These are phyloP conservation scores for Lasiodiplodia gonubiensis DNA, from an alignment of 2,329 filamentous ascomycete species.

Conservation along the genomic window DNA sequence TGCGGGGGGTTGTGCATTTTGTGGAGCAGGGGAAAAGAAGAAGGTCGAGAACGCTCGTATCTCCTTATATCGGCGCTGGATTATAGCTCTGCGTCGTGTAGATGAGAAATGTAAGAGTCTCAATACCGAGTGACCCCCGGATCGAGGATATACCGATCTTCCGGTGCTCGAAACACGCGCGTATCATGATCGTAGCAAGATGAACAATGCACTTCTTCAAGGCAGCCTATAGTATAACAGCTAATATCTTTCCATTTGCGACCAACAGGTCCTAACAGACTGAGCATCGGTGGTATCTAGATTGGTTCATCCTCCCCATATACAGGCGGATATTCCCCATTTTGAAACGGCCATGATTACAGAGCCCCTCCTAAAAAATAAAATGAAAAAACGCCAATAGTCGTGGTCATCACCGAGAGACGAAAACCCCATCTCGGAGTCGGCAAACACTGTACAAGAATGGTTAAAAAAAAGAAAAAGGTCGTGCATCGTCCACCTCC, in stretches of 20 bases:
- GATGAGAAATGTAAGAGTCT: neutral
- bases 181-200: neutral
- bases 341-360: neutral
- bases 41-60: neutral
- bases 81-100: neutral
- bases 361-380: neutral
- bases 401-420: conserved; percentile 2
- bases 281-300: neutral
- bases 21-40: neutral
- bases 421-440: neutral
- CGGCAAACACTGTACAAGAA: conserved; percentile 18
- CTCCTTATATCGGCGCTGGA: neutral
- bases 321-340: neutral
- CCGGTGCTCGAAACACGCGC: neutral
- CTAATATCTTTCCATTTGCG: neutral
- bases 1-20: neutral
- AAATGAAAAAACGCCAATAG: conserved; percentile 13
- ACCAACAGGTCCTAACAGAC: neutral
- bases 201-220: too few species aligned
- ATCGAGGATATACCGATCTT: neutral
- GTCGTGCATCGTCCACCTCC: neutral
- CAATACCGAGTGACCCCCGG: neutral
- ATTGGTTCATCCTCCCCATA: neutral
- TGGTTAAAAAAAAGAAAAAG: neutral
- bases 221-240: neutral